These are phyloP conservation scores for Cryphonectria carpinicola DNA, from an alignment of 2,329 filamentous ascomycete genomes.

Conservation along the genomic window DNA sequence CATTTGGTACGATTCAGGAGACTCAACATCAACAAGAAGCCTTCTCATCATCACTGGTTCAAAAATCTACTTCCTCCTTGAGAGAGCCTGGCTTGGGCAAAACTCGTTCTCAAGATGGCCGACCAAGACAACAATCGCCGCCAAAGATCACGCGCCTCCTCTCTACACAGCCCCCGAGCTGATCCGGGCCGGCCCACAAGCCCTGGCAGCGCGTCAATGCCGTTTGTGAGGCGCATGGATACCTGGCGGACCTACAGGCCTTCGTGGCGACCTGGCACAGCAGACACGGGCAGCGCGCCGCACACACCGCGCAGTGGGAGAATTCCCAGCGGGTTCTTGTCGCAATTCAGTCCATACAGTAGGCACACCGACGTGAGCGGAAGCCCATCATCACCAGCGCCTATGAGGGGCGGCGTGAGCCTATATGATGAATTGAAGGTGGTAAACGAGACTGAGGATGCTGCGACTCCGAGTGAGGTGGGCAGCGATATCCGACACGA, in stretches of 20 bases:
- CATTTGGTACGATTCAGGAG: not conserved
- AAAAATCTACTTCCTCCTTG: not conserved
- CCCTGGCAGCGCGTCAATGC: not conserved
- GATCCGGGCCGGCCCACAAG: not conserved
- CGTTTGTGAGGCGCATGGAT: not conserved
- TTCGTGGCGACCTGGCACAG: not conserved
- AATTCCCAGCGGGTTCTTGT: not conserved
- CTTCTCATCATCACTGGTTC: not conserved
- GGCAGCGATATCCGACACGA: not conserved
- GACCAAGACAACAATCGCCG: not conserved
- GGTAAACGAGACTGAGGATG: not conserved
- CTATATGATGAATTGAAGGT: not conserved
- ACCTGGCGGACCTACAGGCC: not conserved
- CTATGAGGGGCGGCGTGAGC: not conserved
- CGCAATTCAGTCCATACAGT: not conserved
- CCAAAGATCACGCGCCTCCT: not conserved
- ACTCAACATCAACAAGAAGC: not conserved
- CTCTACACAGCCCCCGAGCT: not conserved
- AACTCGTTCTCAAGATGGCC: not conserved
- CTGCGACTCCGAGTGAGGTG: not conserved
- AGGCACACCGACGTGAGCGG: not conserved
- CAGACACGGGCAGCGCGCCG: not conserved
- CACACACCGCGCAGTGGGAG: not conserved
- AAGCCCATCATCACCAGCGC: not conserved
- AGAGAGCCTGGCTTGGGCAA: not conserved